Base-by-base conservation (phyloP, 352 stramenopile species). In the Phytophthora multivora region DNA sequence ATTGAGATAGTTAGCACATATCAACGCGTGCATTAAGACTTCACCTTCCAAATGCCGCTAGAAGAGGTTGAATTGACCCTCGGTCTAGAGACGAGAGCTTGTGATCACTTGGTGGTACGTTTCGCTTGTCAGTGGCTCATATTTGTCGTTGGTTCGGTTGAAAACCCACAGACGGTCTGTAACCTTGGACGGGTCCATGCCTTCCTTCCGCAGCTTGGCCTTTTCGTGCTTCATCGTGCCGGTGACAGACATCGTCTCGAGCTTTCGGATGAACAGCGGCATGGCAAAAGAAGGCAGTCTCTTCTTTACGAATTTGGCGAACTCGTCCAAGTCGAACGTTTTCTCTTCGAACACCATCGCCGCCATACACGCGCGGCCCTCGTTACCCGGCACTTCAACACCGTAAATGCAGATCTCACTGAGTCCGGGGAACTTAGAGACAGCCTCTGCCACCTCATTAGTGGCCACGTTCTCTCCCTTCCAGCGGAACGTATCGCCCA, bases 401-500 rank as follows among this genome's bases (percentile, higher is more conserved):
- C 83, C 81, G 43, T 94, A 91, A 40, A 94, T 73, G 53, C 83
- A 92, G n/a, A 91, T 75, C 23, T 91, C 84, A 19, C 80, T 79
- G 43, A 97, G 65, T 1, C 82, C 84, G 0, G 82, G 74, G 53
- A 95, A 96, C 51, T 81, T 72, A 26, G 80, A 83, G 18, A 98
- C 67, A 2, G 84, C 84, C 40, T 95, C 76, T 0, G 81, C 75
- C 8, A 98, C 90, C 64, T 98, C 90, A 47, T 88, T 95, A 2
- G 92, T 98, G 36, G 88, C 84, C 13, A 97, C 89, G 54, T 98
- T 98, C 56, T 98, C 92, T 19, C 93, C 93, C 50, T 98, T 98
- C 90, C 92, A 98, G 13, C 93, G 83, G 63, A 97, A 98, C 15
- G 92, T 98, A 59, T 98, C 93, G 19, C 93, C 93, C 13, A 97